phyloP scores from a whole-genome alignment of 148 eudicot genomes.

The Euryodendron excelsum region DNA sequence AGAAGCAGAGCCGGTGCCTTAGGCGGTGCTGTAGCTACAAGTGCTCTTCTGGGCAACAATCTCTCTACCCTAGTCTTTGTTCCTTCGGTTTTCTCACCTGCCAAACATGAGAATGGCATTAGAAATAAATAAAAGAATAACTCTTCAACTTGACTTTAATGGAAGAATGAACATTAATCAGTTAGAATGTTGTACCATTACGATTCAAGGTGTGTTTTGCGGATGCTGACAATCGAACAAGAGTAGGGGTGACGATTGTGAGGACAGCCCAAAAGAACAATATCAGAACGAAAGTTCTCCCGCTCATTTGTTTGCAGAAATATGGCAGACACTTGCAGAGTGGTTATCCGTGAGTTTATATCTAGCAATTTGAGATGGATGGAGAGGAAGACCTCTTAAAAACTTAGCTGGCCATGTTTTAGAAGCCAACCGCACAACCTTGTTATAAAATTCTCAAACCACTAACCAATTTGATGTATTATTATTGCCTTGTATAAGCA shows the following conservation, averaged over 20 bases:
- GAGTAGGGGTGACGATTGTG: slow-evolving; percentile 38
- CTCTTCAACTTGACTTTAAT: not conserved
- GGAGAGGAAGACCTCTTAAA: too few species aligned
- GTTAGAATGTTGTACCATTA: too few species aligned
- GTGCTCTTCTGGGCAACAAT: slow-evolving; percentile 34
- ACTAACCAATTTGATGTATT: not conserved
- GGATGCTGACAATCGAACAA: slow-evolving; percentile 32
- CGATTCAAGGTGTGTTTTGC: slow-evolving; percentile 18
- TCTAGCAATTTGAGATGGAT: too few species aligned
- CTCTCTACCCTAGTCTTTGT: slow-evolving; percentile 8
- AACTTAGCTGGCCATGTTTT: slow-evolving; percentile 20
- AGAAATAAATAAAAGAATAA: not conserved
- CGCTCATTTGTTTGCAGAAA: slow-evolving; percentile 24
- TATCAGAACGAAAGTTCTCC: slow-evolving; percentile 4
- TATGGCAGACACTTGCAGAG: too few species aligned
- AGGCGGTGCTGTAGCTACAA: slow-evolving; percentile 6
- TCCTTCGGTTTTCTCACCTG: slow-evolving; percentile 23
- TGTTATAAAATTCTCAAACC: slow-evolving; percentile 7
- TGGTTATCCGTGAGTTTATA: too few species aligned
- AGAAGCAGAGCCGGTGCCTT: not conserved
- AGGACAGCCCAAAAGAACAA: slow-evolving; percentile 10
- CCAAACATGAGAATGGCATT: not conserved
- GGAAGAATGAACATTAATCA: too few species aligned
- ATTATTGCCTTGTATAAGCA: not conserved
- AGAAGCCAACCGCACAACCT: not conserved